Percentiles rank a stretch among this genome's conserved stretches.
Evolutionary conservation across 1,284 basidiomycete genomes (phyloP).

Genomic region (Trametes hirsuta): DNA sequence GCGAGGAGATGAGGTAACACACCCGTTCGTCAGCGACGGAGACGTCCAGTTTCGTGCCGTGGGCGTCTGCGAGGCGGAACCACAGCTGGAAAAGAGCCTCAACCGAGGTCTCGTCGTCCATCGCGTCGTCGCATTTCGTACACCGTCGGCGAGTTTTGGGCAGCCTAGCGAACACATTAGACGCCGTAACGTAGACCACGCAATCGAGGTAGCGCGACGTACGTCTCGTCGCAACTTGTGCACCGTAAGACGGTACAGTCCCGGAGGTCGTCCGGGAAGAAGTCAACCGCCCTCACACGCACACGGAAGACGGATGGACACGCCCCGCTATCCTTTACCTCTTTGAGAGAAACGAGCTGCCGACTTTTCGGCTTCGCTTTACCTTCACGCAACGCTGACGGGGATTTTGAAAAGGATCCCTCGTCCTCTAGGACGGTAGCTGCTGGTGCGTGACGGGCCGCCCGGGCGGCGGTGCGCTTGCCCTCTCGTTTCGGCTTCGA

Average conservation of each 20-base stretch:
- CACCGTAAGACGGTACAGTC: constrained; percentile 55
- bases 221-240: constrained; percentile 55
- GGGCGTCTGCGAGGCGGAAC: constrained; percentile 53
- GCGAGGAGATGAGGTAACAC: neutral
- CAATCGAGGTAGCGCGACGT: constrained; percentile 21
- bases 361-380: neutral
- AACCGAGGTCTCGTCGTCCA: constrained; percentile 49
- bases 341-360: constrained; percentile 39
- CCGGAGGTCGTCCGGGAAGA: constrained; percentile 52
- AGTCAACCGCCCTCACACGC: constrained; percentile 55
- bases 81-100: constrained; percentile 51
- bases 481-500: constrained; percentile 12
- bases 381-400: neutral
- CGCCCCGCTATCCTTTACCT: constrained; percentile 39
- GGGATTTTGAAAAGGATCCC: neutral
- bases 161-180: constrained; percentile 39
- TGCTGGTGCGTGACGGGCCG: constrained; percentile 13
- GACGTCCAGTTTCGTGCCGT: constrained; percentile 44
- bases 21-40: constrained; percentile 42
- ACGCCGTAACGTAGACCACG: neutral
- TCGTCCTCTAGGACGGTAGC: neutral
- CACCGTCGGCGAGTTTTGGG: constrained; percentile 48
- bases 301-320: constrained; percentile 48
- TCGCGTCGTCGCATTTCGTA: constrained; percentile 49
- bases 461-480: constrained; percentile 9